Base-by-base conservation (phyloP, 192 early-diverging fungal genomes). In the Dissophora globulifera region DNA sequence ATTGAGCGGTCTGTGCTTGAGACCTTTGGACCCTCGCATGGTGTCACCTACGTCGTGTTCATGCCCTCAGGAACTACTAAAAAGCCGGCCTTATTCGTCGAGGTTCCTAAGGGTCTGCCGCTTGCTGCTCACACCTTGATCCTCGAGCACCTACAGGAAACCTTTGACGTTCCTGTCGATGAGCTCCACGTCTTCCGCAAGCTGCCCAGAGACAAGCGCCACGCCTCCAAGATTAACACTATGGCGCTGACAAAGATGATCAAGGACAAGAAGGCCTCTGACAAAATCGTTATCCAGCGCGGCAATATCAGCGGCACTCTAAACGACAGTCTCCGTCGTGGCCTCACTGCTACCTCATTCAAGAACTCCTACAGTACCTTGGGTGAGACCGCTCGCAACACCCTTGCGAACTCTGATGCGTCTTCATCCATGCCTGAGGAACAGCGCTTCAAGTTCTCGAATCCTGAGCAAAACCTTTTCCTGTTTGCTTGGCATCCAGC, bases 181-280 rank as follows among this genome's bases (percentile, higher is more conserved):
- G 71, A 75, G 45, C 62, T 75, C 2, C 71, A 75, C 12, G 71
- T 75, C 32, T 75, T 75, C 71, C 71, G 71, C 52, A 65, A 75
- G 50, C 62, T 75, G 41, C 71, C 71, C 3, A 50, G 71, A 25
- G 71, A 75, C 50, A 75, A 75, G 57, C 62, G 71, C 25, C 71
- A 75, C 35, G 71, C 56, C 13, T 75, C 71, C 56, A 75, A 75
- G 62, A 75, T 75, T 57, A 75, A 75, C 62, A 75, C 71, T 20
- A 75, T 75, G 71, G 71, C 71, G 16, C 20, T 75, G 16, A 58
- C 42, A 8, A 75, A 75, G 29, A 65, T 75, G 62, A 75, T 66
- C 30, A 75, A 60, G 42, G 50, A 66, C 43, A 75, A 66, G 33
- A 75, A 75, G 50, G 71, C 62, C 31, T 41, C 71, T 2, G 71